Evolutionary conservation across 1,284 basidiomycete genomes (phyloP).

Genomic region (Cutaneotrichosporon spelunceum): DNA sequence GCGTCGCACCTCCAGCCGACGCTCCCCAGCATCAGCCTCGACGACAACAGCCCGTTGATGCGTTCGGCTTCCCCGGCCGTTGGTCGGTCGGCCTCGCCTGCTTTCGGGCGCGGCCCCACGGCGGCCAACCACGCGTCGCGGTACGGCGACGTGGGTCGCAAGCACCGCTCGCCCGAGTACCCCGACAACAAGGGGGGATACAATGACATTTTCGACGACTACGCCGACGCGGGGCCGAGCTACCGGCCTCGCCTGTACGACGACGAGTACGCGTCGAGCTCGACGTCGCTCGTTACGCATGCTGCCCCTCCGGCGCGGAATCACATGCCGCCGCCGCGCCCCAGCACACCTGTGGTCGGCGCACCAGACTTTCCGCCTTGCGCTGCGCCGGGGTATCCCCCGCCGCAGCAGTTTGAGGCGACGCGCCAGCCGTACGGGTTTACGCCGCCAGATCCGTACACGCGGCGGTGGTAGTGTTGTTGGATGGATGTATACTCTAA

Average conservation of each 20-base stretch:
- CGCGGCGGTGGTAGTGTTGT: background rate
- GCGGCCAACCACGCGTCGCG: background rate
- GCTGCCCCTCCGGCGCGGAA: background rate
- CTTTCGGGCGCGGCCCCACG: background rate
- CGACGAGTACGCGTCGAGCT: constrained; percentile 1
- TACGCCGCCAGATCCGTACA: background rate
- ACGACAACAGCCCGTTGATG: constrained; percentile 49
- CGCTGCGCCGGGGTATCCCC: background rate
- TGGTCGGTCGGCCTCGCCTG: background rate
- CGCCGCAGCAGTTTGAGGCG: background rate
- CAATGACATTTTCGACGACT: constrained; percentile 7
- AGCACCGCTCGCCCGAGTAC: constrained; percentile 5
- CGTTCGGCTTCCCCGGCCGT: constrained; percentile 1
- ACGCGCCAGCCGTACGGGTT: background rate
- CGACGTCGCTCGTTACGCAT: constrained; percentile 4
- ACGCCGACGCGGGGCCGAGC: background rate
- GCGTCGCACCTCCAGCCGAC: constrained; percentile 72
- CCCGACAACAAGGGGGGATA: constrained; percentile 4
- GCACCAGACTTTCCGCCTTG: constrained; percentile 2
- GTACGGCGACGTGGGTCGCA: background rate
- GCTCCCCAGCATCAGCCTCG: constrained; percentile 82
- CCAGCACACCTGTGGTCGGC: background rate
- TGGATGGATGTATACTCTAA: background rate
- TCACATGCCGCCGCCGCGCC: background rate
- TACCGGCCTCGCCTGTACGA: constrained; percentile 4